Evolutionary conservation across 148 eudicot genomes (phyloP).

Genomic region (Fagopyrum esculentum): DNA sequence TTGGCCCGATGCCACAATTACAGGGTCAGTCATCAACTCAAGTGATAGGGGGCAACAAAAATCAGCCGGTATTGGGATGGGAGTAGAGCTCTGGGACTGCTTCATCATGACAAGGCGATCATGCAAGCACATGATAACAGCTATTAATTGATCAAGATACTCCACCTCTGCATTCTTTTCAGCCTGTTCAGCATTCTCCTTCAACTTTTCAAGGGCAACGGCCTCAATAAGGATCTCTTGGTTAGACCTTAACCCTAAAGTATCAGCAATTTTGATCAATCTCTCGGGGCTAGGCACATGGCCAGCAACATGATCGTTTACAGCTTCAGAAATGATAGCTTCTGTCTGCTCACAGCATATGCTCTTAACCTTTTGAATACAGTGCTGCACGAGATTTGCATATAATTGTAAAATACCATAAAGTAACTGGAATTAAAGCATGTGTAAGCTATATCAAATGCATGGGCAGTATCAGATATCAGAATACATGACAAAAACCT

Average conservation of each 20-base stretch:
- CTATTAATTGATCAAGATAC: constrained; percentile 64
- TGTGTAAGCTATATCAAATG: neutral
- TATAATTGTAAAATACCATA: neutral
- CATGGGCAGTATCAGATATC: neutral
- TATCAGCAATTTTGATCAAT: constrained; percentile 51
- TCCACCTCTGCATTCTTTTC: constrained; percentile 76
- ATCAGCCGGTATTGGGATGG: constrained; percentile 74
- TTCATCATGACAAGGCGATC: constrained; percentile 64
- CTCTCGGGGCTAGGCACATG: constrained; percentile 58
- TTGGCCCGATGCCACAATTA: constrained; percentile 93
- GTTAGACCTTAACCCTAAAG: constrained; percentile 59
- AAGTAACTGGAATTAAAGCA: neutral
- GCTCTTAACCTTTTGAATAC: constrained; percentile 49
- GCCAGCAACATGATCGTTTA: constrained; percentile 55
- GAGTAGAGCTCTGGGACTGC: constrained; percentile 64
- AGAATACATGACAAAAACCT: neutral
- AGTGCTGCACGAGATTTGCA: constrained; percentile 31
- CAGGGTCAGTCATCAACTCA: constrained; percentile 96
- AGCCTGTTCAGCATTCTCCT: constrained; percentile 90
- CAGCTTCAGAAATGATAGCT: constrained; percentile 42
- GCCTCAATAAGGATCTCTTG: constrained; percentile 92
- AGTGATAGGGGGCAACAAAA: constrained; percentile 96
- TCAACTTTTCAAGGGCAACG: constrained; percentile 88
- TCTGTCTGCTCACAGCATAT: constrained; percentile 39
- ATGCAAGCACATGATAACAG: constrained; percentile 71